Percentiles rank a stretch among this genome's conserved stretches.
phyloP scores from a whole-genome alignment of 805 yeast genomes.

The Hanseniaspora nectarophila region DNA sequence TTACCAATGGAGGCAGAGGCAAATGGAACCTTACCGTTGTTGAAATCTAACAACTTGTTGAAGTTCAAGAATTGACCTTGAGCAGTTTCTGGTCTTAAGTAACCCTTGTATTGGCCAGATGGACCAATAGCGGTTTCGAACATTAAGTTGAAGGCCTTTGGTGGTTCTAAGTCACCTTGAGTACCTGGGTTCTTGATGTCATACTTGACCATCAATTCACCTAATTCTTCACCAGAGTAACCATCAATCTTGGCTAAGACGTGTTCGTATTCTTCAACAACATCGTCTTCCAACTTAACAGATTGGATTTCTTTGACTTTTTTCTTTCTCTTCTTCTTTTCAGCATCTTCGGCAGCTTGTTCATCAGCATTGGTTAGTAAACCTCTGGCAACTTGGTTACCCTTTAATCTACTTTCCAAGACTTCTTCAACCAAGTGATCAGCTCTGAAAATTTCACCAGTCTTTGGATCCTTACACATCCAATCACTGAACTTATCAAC shows the following conservation, averaged over 20 bases:
- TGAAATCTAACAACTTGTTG: constrained; percentile 81
- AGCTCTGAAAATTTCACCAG: constrained; percentile 97
- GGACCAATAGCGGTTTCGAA: constrained; percentile 99
- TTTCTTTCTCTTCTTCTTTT: constrained; percentile 87
- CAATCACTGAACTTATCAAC: constrained; percentile 98
- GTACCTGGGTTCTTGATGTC: constrained; percentile 86
- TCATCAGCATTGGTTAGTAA: constrained; percentile 39
- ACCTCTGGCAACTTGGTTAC: constrained; percentile 96
- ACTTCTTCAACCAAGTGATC: constrained; percentile 98
- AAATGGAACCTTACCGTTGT: constrained; percentile 94
- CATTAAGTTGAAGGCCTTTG: constrained; percentile 94
- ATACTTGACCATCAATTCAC: constrained; percentile 71
- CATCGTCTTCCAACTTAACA: constrained; percentile 69
- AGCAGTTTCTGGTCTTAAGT: constrained; percentile 96
- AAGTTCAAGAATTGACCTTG: constrained; percentile 98
- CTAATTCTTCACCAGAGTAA: constrained; percentile 82
- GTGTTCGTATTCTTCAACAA: constrained; percentile 67
- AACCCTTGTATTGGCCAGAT: constrained; percentile 90
- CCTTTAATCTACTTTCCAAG: constrained; percentile 87
- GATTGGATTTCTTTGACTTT: constrained; percentile 91
- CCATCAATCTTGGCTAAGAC: constrained; percentile 93
- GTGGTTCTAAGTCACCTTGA: constrained; percentile 73
- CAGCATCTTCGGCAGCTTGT: constrained; percentile 57
- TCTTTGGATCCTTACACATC: constrained; percentile 93
- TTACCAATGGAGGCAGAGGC: constrained; percentile 99